Evolutionary conservation across 192 early-diverging fungal genomes (phyloP).

Genomic region (Neocallimastix lanati): DNA sequence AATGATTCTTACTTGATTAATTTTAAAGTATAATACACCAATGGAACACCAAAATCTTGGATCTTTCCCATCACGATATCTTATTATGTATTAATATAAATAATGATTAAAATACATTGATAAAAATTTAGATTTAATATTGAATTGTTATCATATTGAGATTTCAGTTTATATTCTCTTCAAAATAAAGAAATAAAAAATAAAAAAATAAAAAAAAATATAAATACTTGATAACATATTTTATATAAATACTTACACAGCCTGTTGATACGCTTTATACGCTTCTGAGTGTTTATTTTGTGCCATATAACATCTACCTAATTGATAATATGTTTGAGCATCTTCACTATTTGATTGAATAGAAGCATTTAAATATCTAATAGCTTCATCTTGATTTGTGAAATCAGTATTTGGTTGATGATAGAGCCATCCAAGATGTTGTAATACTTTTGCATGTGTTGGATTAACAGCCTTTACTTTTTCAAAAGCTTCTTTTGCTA

Average conservation of each 20-base stretch:
- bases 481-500: constrained; percentile 84
- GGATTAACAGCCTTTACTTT: constrained; percentile 72
- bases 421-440: constrained; percentile 91
- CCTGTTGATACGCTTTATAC: constrained; percentile 94
- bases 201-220: too few relatives aligned
- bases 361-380: constrained; percentile 61
- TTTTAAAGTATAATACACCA: constrained; percentile 93
- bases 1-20: constrained; percentile 51
- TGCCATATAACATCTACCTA: constrained; percentile 93
- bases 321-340: constrained; percentile 83
- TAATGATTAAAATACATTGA: too few relatives aligned
- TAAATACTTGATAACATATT: too few relatives aligned
- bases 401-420: constrained; percentile 69
- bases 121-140: too few relatives aligned
- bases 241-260: constrained; percentile 53
- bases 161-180: too few relatives aligned
- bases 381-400: constrained; percentile 66
- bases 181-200: too few relatives aligned
- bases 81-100: too few relatives aligned
- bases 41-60: constrained; percentile 98
- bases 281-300: constrained; percentile 87
- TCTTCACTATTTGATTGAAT: constrained; percentile 65
- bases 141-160: too few relatives aligned
- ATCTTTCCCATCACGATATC: constrained; percentile 72
- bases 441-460: constrained; percentile 83